These are phyloP conservation scores for Cafeteria roenbergensis DNA, from an alignment of 108 stramenopile species.

Conservation along the genomic window DNA sequence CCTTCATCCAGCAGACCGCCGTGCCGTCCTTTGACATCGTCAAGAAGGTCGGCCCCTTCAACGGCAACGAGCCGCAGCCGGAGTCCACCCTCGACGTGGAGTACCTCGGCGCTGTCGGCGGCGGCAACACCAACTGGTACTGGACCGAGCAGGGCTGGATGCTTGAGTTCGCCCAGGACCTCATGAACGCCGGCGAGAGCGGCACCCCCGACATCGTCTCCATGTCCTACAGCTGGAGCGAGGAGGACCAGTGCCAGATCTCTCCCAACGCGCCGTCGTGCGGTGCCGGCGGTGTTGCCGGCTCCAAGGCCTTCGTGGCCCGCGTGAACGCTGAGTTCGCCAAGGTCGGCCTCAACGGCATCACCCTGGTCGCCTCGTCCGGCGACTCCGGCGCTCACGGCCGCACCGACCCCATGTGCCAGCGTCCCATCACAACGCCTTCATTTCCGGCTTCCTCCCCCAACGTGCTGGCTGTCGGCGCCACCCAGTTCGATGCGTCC, in stretches of 20 bases:
- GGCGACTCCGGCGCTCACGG: slow-evolving; percentile 24
- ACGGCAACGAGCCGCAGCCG: background rate
- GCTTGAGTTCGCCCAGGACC: slow-evolving; percentile 1
- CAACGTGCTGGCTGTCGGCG: slow-evolving; percentile 27
- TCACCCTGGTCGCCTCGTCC: slow-evolving; percentile 19
- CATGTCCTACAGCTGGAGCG: slow-evolving; percentile 9
- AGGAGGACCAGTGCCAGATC: slow-evolving; percentile 8
- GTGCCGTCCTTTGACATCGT: background rate
- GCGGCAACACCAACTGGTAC: slow-evolving; percentile 10
- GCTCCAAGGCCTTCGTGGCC: background rate
- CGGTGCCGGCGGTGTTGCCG: background rate
- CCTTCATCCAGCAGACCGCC: background rate
- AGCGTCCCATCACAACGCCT: slow-evolving; percentile 2
- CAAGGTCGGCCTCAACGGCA: slow-evolving; percentile 20
- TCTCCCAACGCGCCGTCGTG: background rate
- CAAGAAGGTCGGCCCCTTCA: slow-evolving; percentile 3
- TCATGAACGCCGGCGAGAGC: too few relatives aligned
- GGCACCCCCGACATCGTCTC: background rate
- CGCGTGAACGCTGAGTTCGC: slow-evolving; percentile 14
- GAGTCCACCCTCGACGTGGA: slow-evolving; percentile 18
- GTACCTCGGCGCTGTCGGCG: slow-evolving; percentile 13
- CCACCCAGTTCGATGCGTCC: slow-evolving; percentile 4
- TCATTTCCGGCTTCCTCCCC: slow-evolving; percentile 21
- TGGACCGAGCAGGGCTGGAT: background rate
- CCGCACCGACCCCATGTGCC: background rate